Evolutionary conservation across 176 grass and related monocot species (phyloP), one percentile per base, ranked within the genome.

Genomic region (Dactylis glomerata): DNA sequence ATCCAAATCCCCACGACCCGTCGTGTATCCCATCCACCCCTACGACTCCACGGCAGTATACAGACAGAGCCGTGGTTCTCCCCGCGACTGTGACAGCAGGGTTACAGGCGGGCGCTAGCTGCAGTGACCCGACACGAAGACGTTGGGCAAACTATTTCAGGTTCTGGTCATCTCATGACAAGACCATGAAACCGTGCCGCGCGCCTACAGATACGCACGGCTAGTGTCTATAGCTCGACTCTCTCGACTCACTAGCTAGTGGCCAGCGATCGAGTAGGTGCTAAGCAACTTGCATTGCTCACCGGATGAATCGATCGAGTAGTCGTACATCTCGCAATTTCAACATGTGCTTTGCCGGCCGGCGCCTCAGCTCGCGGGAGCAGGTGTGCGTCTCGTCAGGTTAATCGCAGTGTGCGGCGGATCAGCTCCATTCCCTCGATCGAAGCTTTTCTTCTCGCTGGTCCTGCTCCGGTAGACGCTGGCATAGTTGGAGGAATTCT

Each of bases 401-500:
- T 64, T 28, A 5, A 68, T 14, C 45, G 42, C 16, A 45, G 14
- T 47, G 82, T 36, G 69, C 81, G 49, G 55, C 23, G 54, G 81
- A 47, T 58, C 36, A 5, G 46, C 46, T 54, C 14, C 46, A 9
- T 84, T 75, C 73, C 41, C 5, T 2, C 8, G 15, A 2, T 2
- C 8, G 15, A 2, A 17, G 51, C 26, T 22, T 89, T 80, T 54
- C 2, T 16, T n/a, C 22, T 19, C 55, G 36, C 82, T 57, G 56
- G 47, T 76, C 86, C 90, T 92, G 87, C 87, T 83, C 31, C 28
- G 46, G 75, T 80, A 69, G 87, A 91, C 68, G 67, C n/a, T 22
- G 4, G 81, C 89, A 91, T 75, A 91, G 85, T 91, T 80, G 75
- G 3, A 82, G 52, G 64, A 83, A 82, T 85, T 17, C 83, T 82